Percentiles rank a stretch among this genome's conserved stretches.
Conservation (phyloP, 192 early-diverging fungal species). For the Backusella macrospora region DNA sequence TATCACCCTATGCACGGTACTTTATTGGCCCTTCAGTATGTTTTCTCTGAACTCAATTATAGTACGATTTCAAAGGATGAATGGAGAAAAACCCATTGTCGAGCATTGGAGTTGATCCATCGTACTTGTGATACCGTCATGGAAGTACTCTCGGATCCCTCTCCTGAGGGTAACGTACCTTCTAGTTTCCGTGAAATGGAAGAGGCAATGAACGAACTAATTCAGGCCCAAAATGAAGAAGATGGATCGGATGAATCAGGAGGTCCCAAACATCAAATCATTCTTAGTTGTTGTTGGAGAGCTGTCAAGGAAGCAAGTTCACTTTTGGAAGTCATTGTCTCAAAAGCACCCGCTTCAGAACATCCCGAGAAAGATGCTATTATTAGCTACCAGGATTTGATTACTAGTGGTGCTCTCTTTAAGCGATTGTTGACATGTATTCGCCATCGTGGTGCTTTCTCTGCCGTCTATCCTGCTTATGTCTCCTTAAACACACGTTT, state of each 20-base stretch:
- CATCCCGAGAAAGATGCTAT: slow-evolving; percentile 7
- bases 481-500: slow-evolving; percentile 70
- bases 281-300: slow-evolving; percentile 90
- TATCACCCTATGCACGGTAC: slow-evolving; percentile 60
- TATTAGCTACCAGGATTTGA: slow-evolving; percentile 24
- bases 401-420: slow-evolving; percentile 56
- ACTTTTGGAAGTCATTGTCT: slow-evolving; percentile 53
- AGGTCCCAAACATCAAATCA: slow-evolving; percentile 79
- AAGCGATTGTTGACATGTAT: slow-evolving; percentile 66
- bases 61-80: slow-evolving; percentile 47
- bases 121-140: slow-evolving; percentile 62
- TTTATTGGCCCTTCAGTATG: slow-evolving; percentile 54
- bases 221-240: slow-evolving; percentile 46
- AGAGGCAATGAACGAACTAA: slow-evolving; percentile 52
- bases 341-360: slow-evolving; percentile 41
- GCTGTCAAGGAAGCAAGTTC: slow-evolving; percentile 84
- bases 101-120: slow-evolving; percentile 53
- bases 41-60: slow-evolving; percentile 67
- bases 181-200: slow-evolving; percentile 76
- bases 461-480: slow-evolving; percentile 83
- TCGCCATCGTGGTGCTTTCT: slow-evolving; percentile 92
- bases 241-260: slow-evolving; percentile 46
- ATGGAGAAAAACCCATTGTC: slow-evolving; percentile 57
- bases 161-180: slow-evolving; percentile 91
- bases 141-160: slow-evolving; percentile 73